A percentile compares a stretch with the other conserved stretches of the same genome.
Conservation (phyloP, 768 basidiomycete species). For the Hirschioporus abietinus region DNA sequence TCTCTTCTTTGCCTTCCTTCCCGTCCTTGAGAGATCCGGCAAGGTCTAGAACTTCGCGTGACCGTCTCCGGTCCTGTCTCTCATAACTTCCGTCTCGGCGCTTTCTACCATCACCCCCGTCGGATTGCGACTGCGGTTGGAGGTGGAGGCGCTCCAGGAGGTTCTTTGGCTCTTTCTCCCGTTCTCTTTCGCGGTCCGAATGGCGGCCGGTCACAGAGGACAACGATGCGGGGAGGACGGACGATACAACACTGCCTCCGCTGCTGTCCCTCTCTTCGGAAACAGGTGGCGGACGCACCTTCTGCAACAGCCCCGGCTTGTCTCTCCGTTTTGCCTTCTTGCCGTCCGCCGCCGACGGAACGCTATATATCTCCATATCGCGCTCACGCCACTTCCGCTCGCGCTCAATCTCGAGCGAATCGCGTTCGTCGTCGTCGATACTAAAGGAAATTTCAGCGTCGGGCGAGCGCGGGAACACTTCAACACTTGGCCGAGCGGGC, state of each 20-base stretch:
- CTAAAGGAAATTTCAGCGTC: conserved; percentile 16
- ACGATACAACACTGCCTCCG: not conserved
- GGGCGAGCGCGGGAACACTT: conserved; percentile 5
- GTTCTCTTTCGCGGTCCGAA: not conserved
- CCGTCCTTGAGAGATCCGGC: conserved; percentile 25
- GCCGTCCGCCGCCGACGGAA: conserved; percentile 12
- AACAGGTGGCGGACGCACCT: not conserved
- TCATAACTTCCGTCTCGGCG: conserved; percentile 4
- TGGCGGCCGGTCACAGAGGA: not conserved
- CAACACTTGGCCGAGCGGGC: not conserved
- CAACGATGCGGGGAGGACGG: not conserved
- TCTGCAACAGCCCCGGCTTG: conserved; percentile 9
- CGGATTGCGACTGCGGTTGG: conserved; percentile 16
- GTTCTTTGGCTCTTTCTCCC: conserved; percentile 15
- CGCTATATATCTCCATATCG: conserved; percentile 9
- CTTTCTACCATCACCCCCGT: conserved; percentile 13
- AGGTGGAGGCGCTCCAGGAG: conserved; percentile 30
- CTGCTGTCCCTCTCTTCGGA: not conserved
- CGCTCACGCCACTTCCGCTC: conserved; percentile 7
- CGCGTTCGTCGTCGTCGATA: conserved; percentile 16
- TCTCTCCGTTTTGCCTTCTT: conserved; percentile 8
- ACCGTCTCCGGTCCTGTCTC: conserved; percentile 7
- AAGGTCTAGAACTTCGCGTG: conserved; percentile 13
- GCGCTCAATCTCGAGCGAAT: conserved; percentile 5
- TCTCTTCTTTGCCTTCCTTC: conserved; percentile 45